These are phyloP conservation scores for Chenopodium suecicum DNA, from an alignment of 148 eudicot genomes.

Conservation along the genomic window DNA sequence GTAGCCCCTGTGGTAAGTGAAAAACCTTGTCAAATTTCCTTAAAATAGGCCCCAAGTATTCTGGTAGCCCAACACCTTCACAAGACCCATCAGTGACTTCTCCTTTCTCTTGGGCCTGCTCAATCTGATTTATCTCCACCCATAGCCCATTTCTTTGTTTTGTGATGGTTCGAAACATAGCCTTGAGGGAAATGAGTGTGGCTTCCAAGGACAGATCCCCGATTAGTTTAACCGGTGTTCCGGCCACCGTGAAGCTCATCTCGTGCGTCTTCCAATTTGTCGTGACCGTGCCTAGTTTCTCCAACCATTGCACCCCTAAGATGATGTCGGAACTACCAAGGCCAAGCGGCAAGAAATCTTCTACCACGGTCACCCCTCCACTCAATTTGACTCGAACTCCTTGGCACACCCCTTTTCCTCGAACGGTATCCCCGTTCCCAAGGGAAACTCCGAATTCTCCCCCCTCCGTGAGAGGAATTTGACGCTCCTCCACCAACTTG, in stretches of 20 bases:
- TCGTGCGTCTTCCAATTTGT: not conserved
- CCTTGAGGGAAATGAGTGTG: not conserved
- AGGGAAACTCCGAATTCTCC: not conserved
- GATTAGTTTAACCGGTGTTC: no score
- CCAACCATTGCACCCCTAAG: not conserved
- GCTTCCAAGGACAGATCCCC: not conserved
- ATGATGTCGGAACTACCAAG: not conserved
- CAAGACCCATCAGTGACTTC: not conserved
- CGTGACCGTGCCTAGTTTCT: not conserved
- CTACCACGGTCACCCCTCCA: not conserved
- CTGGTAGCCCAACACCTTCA: not conserved
- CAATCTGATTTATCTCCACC: not conserved
- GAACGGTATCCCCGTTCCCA: not conserved
- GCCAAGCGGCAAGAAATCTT: not conserved
- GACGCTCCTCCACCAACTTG: not conserved
- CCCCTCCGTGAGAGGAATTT: not conserved
- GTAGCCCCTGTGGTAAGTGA: no score
- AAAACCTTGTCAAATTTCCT: no score
- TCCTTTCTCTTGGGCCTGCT: not conserved
- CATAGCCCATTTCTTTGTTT: not conserved
- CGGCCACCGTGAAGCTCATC: not conserved
- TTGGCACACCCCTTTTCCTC: not conserved
- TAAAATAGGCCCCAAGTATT: no score
- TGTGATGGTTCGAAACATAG: not conserved
- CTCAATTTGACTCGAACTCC: not conserved